Conservation (phyloP, 768 basidiomycete genomes). For the Tylopilus sp. region DNA sequence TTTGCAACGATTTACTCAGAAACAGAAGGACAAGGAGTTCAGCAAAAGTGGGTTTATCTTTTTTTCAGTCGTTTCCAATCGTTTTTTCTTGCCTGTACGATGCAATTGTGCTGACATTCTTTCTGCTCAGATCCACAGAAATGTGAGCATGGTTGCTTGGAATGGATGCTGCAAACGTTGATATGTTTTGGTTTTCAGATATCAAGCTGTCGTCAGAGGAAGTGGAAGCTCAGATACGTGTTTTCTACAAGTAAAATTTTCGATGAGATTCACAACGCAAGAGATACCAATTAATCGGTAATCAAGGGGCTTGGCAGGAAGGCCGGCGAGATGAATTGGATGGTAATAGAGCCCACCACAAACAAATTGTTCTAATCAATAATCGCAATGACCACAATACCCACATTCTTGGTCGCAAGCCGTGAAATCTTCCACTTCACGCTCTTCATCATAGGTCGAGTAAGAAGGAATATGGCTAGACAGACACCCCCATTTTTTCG, state of each 20-base stretch:
- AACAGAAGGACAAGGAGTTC: conserved; percentile 76
- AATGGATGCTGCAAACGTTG: background rate
- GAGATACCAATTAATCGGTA: no score
- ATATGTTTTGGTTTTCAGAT: conserved; percentile 42
- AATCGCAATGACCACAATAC: conserved; percentile 3
- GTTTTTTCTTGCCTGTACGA: background rate
- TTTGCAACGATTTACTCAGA: conserved; percentile 70
- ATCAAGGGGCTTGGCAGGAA: no score
- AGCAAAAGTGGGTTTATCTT: conserved; percentile 63
- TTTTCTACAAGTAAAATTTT: conserved; percentile 45
- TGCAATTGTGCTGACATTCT: background rate
- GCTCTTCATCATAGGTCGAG: background rate
- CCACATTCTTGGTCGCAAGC: conserved; percentile 8
- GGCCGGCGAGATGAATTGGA: background rate
- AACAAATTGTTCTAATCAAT: background rate
- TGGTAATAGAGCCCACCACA: background rate
- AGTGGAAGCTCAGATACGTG: conserved; percentile 66
- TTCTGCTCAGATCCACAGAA: conserved; percentile 45
- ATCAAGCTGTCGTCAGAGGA: conserved; percentile 76
- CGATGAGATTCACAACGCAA: background rate
- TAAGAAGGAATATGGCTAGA: background rate
- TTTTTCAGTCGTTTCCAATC: no score
- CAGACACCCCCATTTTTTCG: background rate
- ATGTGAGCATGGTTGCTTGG: conserved; percentile 34
- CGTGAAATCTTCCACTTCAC: conserved; percentile 4